Percentiles rank a stretch among this genome's conserved stretches.
Conservation (phyloP, 2,329 filamentous ascomycete genomes). For the Colletotrichum salicis region DNA sequence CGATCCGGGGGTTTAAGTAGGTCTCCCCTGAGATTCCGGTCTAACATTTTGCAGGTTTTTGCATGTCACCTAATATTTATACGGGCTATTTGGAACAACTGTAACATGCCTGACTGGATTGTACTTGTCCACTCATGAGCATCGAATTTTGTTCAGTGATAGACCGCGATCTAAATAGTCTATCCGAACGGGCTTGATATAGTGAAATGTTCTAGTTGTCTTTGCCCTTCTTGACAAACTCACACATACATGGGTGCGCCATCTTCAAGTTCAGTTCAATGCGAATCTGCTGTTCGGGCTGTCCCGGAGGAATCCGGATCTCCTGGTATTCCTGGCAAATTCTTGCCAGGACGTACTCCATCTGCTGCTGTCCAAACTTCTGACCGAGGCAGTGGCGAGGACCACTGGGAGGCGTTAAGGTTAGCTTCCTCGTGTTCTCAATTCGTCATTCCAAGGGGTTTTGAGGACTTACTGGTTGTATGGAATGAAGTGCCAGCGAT, state of each 20-base stretch:
- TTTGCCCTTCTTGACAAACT: not conserved
- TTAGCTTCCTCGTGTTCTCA: not conserved
- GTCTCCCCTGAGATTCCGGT: too few relatives aligned
- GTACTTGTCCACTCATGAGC: too few relatives aligned
- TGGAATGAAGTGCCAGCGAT: not conserved
- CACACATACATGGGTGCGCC: not conserved
- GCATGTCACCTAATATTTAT: too few relatives aligned
- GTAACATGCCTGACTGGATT: too few relatives aligned
- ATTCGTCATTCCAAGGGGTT: not conserved
- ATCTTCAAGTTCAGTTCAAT: not conserved
- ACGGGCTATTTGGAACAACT: too few relatives aligned
- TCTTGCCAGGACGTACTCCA: not conserved
- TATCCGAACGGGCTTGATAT: not conserved
- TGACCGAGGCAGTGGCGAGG: not conserved
- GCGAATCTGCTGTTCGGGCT: not conserved
- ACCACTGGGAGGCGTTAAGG: not conserved
- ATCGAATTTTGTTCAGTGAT: too few relatives aligned
- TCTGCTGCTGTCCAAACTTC: not conserved
- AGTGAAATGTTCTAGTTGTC: not conserved
- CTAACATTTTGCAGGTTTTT: too few relatives aligned
- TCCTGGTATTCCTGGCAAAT: not conserved
- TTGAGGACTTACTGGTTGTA: not conserved
- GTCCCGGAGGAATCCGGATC: not conserved
- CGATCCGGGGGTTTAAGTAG: too few relatives aligned
- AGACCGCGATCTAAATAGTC: too few relatives aligned